phyloP scores from a whole-genome alignment of 2,329 filamentous ascomycete genomes.

The Lasiodiplodia citricola region DNA sequence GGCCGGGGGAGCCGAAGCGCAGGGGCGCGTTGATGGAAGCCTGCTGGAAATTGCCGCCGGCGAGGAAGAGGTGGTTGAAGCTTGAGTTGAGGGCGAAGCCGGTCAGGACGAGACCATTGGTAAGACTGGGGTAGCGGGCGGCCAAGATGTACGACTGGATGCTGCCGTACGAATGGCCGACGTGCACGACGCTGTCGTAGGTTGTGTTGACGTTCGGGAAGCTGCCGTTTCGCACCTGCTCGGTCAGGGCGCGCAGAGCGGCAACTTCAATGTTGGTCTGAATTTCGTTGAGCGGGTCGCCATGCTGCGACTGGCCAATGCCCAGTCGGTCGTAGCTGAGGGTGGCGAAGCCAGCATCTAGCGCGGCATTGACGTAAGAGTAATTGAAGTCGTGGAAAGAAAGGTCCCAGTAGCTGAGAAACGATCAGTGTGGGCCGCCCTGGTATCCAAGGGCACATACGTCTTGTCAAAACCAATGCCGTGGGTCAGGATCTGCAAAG shows the following conservation, averaged over 20 bases:
- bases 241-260: conserved; percentile 61
- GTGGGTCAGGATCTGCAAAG: conserved; percentile 57
- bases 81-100: conserved; percentile 60
- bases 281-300: conserved; percentile 65
- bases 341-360: conserved; percentile 63
- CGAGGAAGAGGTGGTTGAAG: conserved; percentile 51
- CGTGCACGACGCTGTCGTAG: conserved; percentile 59
- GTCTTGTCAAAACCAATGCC: conserved; percentile 61
- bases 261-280: conserved; percentile 64
- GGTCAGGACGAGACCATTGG: conserved; percentile 65
- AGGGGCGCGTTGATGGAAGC: conserved; percentile 51
- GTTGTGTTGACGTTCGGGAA: conserved; percentile 49
- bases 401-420: conserved; percentile 66
- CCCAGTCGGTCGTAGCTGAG: conserved; percentile 68
- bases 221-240: conserved; percentile 52
- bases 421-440: not conserved
- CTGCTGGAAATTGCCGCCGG: conserved; percentile 55
- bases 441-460: conserved; percentile 33
- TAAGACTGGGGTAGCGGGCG: conserved; percentile 57
- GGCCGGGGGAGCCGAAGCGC: conserved; percentile 38
- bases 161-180: conserved; percentile 70
- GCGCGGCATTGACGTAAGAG: conserved; percentile 64
- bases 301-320: conserved; percentile 63
- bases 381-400: conserved; percentile 65
- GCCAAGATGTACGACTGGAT: conserved; percentile 63